Base-by-base conservation (phyloP, 495 filamentous ascomycete species). In the Aspergillus sparsus region DNA sequence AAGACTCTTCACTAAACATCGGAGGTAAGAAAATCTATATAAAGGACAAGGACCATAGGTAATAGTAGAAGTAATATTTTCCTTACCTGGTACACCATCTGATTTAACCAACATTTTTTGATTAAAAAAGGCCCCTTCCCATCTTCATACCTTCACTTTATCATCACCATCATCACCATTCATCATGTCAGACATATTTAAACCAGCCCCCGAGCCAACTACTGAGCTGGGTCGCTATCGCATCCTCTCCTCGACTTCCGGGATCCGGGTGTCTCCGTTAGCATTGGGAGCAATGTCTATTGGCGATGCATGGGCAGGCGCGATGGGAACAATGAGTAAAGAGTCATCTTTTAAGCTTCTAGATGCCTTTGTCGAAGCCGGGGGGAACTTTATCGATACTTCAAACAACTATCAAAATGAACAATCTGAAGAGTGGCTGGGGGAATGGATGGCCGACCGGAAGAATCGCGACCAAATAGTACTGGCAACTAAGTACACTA, bases 401-500 rank as follows among this genome's bases (percentile, higher is more conserved):
- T 52, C 78, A 54, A 84, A 81, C 68, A 82, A 79, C 67, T 87
- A 87, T 67, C 79, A 85, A 56, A 55, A 68, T 62, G 74, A 75
- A 39, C 66, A 83, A 57, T 78, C 70, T 16, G 82, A 85, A 64
- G 55, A 50, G 11, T 83, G 80, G 80, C 60, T 85, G 9, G 82
- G 82, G 27, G 82, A 85, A 57, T 85, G 82, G 82, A 82, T 85
- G 78, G 55, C 74, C 15, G 36, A 66, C 7, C 78, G 83, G 16
- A 66, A 74, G n/a, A 82, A 80, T 61, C 77, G 87, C 0, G 86
- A 89, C 66, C 76, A 85, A 57, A 76, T 91, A 45, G 87, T 93
- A 27, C 76, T 93, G 41, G 89, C 89, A 0, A 93, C 90, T 52
- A 93, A 92, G 63, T 86, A 77, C 68, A 82, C 82, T 0, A 74